Percentiles rank a stretch among this genome's conserved stretches.
These are phyloP conservation scores for Penicillium sp. DNA, from an alignment of 2,329 filamentous ascomycete species.

Conservation along the genomic window DNA sequence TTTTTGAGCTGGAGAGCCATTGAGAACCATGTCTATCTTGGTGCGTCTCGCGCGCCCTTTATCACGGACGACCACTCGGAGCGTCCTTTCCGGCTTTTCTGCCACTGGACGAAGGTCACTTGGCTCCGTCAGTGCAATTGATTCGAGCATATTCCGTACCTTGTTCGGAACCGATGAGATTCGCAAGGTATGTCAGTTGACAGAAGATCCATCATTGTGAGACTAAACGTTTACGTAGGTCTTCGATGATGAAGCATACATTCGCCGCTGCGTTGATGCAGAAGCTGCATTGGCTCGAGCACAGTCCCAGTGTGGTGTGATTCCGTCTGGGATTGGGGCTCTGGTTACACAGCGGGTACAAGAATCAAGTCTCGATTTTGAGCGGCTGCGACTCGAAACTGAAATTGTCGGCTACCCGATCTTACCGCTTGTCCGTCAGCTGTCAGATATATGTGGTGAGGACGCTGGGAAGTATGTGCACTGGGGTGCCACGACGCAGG, in stretches of 20 bases:
- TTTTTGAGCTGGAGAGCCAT: not conserved
- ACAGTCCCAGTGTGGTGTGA: constrained; percentile 50
- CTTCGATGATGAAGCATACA: constrained; percentile 53
- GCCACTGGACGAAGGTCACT: constrained; percentile 67
- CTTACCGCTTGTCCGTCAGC: constrained; percentile 52
- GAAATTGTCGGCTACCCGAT: constrained; percentile 53
- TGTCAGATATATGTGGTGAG: constrained; percentile 39
- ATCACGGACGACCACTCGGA: not conserved
- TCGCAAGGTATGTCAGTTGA: constrained; percentile 28
- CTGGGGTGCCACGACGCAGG: constrained; percentile 61
- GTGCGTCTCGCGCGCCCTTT: not conserved
- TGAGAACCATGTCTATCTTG: not conserved
- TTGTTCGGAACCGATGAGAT: constrained; percentile 55
- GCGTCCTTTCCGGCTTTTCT: constrained; percentile 24
- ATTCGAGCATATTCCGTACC: constrained; percentile 53
- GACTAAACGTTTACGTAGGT: constrained; percentile 26
- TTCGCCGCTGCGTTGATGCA: constrained; percentile 51
- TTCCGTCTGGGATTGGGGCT: constrained; percentile 41
- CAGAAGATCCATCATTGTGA: not conserved
- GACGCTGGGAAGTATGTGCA: constrained; percentile 52
- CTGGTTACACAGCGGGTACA: constrained; percentile 38
- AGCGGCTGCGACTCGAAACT: constrained; percentile 35
- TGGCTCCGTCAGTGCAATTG: constrained; percentile 37
- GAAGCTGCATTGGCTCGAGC: constrained; percentile 55
- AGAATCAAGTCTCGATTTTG: constrained; percentile 42